Conservation (phyloP, 2,329 filamentous ascomycete species). For the Exophiala aquamarina region DNA sequence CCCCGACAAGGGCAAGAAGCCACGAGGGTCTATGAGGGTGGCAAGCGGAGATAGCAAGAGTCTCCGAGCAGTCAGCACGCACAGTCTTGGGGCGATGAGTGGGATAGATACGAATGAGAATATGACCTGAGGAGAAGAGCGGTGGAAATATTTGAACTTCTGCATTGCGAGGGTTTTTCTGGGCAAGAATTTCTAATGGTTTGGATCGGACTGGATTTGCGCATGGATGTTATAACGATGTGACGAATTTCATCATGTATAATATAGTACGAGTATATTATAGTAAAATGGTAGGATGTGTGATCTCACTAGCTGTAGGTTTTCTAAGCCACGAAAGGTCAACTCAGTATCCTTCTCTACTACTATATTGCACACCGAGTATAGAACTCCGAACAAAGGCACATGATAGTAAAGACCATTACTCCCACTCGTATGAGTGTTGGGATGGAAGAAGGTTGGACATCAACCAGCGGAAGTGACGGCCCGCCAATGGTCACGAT, state of each 20-base stretch:
- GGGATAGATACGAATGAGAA: slow-evolving; percentile 36
- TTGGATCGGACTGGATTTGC: background rate
- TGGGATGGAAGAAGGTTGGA: too few relatives aligned
- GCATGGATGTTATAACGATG: slow-evolving; percentile 4
- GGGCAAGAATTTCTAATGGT: background rate
- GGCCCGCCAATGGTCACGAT: too few relatives aligned
- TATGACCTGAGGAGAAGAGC: slow-evolving; percentile 12
- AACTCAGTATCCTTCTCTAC: too few relatives aligned
- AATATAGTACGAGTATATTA: background rate
- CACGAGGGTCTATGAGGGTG: slow-evolving; percentile 39
- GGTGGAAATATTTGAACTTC: background rate
- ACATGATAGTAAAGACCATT: too few relatives aligned
- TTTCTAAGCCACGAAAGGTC: too few relatives aligned
- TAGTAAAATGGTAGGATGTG: background rate
- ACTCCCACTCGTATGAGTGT: too few relatives aligned
- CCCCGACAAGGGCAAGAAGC: slow-evolving; percentile 41
- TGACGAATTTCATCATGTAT: slow-evolving; percentile 10
- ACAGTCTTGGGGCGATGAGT: slow-evolving; percentile 44
- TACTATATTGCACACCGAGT: too few relatives aligned
- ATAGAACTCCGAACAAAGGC: too few relatives aligned
- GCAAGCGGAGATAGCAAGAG: slow-evolving; percentile 41
- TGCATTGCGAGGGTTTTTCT: slow-evolving; percentile 2
- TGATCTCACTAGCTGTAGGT: too few relatives aligned
- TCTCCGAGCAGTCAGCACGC: slow-evolving; percentile 40
- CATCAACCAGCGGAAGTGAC: too few relatives aligned